Base-by-base conservation (phyloP, 305 asterid species). In the Vinca major region DNA sequence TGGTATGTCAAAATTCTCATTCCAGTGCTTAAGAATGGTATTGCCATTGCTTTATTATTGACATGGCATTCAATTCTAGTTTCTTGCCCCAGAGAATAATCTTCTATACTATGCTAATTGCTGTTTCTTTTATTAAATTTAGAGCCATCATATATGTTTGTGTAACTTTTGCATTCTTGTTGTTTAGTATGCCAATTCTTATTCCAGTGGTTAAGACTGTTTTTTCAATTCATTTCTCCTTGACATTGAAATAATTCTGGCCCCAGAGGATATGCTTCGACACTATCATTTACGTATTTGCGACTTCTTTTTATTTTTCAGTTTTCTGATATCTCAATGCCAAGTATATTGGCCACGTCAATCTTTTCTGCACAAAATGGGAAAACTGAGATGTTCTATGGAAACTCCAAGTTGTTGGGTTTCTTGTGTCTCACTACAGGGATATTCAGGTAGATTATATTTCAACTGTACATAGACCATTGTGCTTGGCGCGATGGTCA, bases 321-420 rank as follows among this genome's bases (percentile, higher is more conserved):
- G 89, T 71, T 83, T 33, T 74, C 87, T 0, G 89, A 87, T 81
- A 74, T 87, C 74, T 73, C 86, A 65, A 83, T 87, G 68, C 94
- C 94, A 36, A 78, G 84, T 55, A 75, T 87, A 63, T 75, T 87
- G 72, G 76, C 90, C 3, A 76, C 78, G 44, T 67, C 87, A 21
- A 77, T 87, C 12, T 87, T 87, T 74, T 80, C 90, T 48, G 94
- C 94, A 68, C 85, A 80, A 68, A 82, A 76, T 70, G 84, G 90
- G 51, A 83, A 80, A n/a, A 75, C 74, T 65, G 20, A 14, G 67
- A 80, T 81, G 73, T 80, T 87, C 71, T 75, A 61, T 64, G 63
- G 66, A 63, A 85, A 81, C 48, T 61, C 80, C 2, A 44, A 67
- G 71, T 72, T 83, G 53, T 72, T 87, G 66, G 65, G 79, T 73